Percentiles rank a stretch among this genome's conserved stretches.
Conservation (phyloP, 108 stramenopile species). For the Aurantiochytrium sp. region DNA sequence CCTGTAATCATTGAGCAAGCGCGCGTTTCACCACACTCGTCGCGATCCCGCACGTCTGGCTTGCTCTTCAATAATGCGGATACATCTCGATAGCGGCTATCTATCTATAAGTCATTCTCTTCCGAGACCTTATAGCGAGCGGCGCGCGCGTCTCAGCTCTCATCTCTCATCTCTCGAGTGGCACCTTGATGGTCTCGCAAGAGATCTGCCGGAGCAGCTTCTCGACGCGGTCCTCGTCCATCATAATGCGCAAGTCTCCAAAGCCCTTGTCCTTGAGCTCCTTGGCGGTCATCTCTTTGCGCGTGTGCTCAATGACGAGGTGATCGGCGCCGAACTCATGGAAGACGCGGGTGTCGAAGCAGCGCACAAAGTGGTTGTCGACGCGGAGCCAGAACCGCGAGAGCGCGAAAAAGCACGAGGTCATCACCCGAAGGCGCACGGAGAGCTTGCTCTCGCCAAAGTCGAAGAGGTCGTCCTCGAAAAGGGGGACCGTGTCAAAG, state of each 20-base stretch:
- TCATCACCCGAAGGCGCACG: background rate
- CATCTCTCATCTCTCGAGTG: too few species aligned
- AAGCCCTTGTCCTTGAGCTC: background rate
- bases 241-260: background rate
- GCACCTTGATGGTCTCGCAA: background rate
- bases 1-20: background rate
- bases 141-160: too few species aligned
- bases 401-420: background rate
- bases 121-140: too few species aligned
- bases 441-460: background rate
- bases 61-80: background rate
- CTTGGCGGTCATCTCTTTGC: background rate
- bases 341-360: constrained; percentile 14
- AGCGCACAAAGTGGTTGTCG: background rate
- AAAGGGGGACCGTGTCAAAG: background rate
- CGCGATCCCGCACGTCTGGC: too few species aligned
- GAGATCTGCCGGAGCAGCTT: background rate
- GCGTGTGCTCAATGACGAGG: background rate
- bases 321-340: background rate
- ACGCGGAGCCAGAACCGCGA: background rate
- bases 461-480: constrained; percentile 22
- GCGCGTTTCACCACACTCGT: too few species aligned
- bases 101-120: too few species aligned
- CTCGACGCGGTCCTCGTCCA: background rate
- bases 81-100: background rate